These are phyloP conservation scores for Aspergillus proliferans DNA, from an alignment of 2,329 filamentous ascomycete species.

Conservation along the genomic window DNA sequence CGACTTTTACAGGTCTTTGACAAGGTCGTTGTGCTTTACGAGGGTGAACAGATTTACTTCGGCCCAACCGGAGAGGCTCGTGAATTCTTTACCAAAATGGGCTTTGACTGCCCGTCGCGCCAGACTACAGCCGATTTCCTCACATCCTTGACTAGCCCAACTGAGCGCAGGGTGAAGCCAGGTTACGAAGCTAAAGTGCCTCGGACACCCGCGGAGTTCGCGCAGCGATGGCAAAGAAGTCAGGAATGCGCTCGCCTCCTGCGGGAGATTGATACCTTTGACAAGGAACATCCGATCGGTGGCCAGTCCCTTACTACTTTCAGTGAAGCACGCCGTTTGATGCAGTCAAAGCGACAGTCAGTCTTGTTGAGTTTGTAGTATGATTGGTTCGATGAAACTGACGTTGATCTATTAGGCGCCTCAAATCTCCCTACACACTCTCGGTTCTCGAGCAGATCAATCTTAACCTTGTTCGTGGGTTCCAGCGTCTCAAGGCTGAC, in stretches of 20 bases:
- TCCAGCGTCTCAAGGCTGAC: constrained; percentile 69
- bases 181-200: constrained; percentile 61
- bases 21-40: constrained; percentile 66
- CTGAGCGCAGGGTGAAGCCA: constrained; percentile 51
- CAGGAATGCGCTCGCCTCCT: constrained; percentile 39
- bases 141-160: constrained; percentile 61
- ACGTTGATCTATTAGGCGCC: constrained; percentile 33
- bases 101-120: constrained; percentile 62
- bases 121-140: constrained; percentile 68
- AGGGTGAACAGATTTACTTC: constrained; percentile 72
- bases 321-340: constrained; percentile 34
- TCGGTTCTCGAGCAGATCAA: constrained; percentile 68
- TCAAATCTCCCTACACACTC: constrained; percentile 74
- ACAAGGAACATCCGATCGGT: constrained; percentile 37
- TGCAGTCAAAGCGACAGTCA: constrained; percentile 37
- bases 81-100: constrained; percentile 61
- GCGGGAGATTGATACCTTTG: constrained; percentile 40
- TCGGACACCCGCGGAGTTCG: constrained; percentile 65
- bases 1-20: constrained; percentile 50
- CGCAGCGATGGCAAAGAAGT: constrained; percentile 50
- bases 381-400: too few relatives aligned
- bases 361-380: too few relatives aligned
- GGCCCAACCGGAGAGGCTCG: constrained; percentile 61
- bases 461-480: constrained; percentile 76
- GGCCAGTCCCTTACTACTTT: constrained; percentile 36